A percentile compares a stretch with the other conserved stretches of the same genome.
Conservation (phyloP, 2,329 filamentous ascomycete genomes). For the Alternaria novae-zelandiae region DNA sequence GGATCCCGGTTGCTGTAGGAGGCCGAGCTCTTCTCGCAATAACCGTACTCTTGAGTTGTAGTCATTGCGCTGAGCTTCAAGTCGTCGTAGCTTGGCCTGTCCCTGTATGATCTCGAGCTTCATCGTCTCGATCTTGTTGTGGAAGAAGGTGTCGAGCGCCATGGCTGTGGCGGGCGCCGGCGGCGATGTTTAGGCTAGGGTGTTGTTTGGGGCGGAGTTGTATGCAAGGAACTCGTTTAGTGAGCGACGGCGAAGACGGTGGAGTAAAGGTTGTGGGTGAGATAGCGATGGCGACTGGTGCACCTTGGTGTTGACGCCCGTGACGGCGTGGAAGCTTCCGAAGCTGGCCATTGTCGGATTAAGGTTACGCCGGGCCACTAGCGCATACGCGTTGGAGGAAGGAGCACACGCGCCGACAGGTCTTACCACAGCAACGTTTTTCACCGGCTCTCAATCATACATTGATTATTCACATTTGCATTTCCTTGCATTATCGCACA, state of each 20-base stretch:
- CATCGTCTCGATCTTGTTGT: slow-evolving; percentile 99
- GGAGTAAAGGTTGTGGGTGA: not conserved
- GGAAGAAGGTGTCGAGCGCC: slow-evolving; percentile 99
- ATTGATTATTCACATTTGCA: no score
- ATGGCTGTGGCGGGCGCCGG: slow-evolving; percentile 65
- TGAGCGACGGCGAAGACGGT: not conserved
- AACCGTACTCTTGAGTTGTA: slow-evolving; percentile 98
- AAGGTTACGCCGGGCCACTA: slow-evolving; percentile 8
- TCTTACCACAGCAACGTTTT: no score
- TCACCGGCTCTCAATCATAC: no score
- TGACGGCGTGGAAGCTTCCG: slow-evolving; percentile 23
- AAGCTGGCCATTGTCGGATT: slow-evolving; percentile 14
- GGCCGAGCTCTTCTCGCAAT: slow-evolving; percentile 90
- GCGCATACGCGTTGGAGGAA: not conserved
- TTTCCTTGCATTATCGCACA: no score
- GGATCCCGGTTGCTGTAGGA: slow-evolving; percentile 95
- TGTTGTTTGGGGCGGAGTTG: not conserved
- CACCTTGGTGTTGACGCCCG: slow-evolving; percentile 4
- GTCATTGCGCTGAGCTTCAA: slow-evolving; percentile 98
- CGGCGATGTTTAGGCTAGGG: slow-evolving; percentile 9
- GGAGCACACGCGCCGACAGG: no score
- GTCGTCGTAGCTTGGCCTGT: slow-evolving; percentile 89
- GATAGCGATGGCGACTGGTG: slow-evolving; percentile 5
- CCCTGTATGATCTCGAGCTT: slow-evolving; percentile 99
- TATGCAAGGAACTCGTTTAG: not conserved